Percentiles rank a stretch among this genome's conserved stretches.
Conservation (phyloP, 345 rosid genomes). For the Garcia nutans region DNA sequence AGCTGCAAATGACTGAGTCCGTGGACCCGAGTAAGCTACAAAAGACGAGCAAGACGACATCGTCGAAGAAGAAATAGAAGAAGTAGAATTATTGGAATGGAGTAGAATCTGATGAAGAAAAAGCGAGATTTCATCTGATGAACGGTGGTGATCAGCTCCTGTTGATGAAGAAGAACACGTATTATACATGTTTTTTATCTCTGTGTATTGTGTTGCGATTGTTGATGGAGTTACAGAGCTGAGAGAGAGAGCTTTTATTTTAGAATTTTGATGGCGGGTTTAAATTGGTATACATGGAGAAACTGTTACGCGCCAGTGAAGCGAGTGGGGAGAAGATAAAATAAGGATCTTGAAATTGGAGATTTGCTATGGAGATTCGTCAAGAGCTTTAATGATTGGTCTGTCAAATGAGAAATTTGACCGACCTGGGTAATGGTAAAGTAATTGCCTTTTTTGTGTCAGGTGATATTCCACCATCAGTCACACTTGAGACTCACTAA, state of each 20-base stretch:
- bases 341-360: neutral
- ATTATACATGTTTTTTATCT: constrained; percentile 9
- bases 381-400: constrained; percentile 38
- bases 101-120: constrained; percentile 60
- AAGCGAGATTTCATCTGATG: constrained; percentile 61
- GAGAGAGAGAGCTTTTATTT: too few species aligned
- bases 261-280: constrained; percentile 9
- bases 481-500: constrained; percentile 47
- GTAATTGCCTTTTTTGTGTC: constrained; percentile 4
- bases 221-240: too few species aligned
- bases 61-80: constrained; percentile 18
- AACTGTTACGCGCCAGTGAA: constrained; percentile 6
- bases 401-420: constrained; percentile 25
- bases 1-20: neutral
- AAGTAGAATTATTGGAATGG: constrained; percentile 51
- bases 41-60: constrained; percentile 25
- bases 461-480: constrained; percentile 24
- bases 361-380: neutral
- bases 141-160: constrained; percentile 17
- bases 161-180: constrained; percentile 28
- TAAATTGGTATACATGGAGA: neutral
- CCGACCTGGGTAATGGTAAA: constrained; percentile 23
- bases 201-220: too few species aligned
- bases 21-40: constrained; percentile 1
- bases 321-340: neutral